Evolutionary conservation across 2,329 filamentous ascomycete species (phyloP), one percentile per base, ranked within the genome.

Genomic region (Exophiala calicioides): DNA sequence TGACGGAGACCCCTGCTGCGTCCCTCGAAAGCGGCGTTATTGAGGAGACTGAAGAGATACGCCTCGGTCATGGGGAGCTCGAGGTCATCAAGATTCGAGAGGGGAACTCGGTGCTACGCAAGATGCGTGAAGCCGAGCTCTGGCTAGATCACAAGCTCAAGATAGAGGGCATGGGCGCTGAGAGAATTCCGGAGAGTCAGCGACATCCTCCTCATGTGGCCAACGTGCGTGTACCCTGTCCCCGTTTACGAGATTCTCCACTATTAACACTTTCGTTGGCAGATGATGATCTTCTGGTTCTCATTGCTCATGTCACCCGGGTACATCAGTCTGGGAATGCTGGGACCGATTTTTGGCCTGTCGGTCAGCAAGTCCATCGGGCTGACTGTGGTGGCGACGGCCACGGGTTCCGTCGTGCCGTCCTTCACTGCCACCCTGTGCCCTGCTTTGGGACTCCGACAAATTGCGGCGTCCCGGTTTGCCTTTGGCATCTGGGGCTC

Each of bases 211-310:
- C 45, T 9, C 37, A 44, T 20, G n/a, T 30, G 18, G 8, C 29
- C n/a, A 44, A 48, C 18, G 44, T 48, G 44, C 19, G 30, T 21
- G 4, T 29, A 15, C 16, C 15, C 35, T 13, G 15, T 16, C 15
- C 16, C n/a, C 16, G 32, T 20, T 16, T 5, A 18, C 2, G 5
- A 8, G n/a, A 10, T 8, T 15, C n/a, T 13, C 13, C 19, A 37
- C n/a, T 3, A 31, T 36, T 15, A 18, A 12, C 16, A 20, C 23
- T 38, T 9, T 32, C 29, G 21, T 15, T 47, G 20, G 30, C 16
- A 48, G 44, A 48, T 48, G 44, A 51, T 43, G 58, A 59, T 55
- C 46, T 54, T 52, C 53, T 55, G 47, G 64, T 62, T 57, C 44
- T 45, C 45, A 5, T 30, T 57, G n/a, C 34, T 58, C 32, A 44